Conservation (phyloP, 306 rosid genomes). For the Trifolium pratense region DNA sequence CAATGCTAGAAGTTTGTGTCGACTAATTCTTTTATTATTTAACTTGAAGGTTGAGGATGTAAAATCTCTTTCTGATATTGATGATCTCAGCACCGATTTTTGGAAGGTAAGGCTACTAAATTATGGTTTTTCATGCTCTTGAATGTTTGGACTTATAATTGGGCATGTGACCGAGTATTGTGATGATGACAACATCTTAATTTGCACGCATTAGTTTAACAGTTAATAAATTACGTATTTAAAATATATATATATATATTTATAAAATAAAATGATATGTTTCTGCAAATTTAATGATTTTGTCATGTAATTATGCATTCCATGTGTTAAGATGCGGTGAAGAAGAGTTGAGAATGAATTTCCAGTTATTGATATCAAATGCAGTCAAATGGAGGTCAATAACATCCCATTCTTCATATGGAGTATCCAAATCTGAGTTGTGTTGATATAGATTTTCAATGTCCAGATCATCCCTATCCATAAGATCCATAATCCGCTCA, state of each 20-base stretch:
- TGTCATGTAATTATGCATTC: neutral
- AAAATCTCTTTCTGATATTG: slow-evolving; percentile 52
- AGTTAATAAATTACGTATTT: neutral
- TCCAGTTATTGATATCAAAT: neutral
- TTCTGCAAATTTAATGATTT: neutral
- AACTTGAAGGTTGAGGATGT: slow-evolving; percentile 50
- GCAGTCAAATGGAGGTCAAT: neutral
- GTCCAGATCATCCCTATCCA: neutral
- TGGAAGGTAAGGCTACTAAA: slow-evolving; percentile 44
- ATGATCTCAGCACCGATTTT: slow-evolving; percentile 54
- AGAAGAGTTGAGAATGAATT: neutral
- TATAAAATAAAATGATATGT: neutral
- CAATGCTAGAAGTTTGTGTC: slow-evolving; percentile 10
- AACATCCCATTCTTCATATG: neutral
- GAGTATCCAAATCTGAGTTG: neutral
- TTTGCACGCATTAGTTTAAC: slow-evolving; percentile 13
- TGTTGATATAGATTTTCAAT: neutral
- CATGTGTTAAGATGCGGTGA: neutral
- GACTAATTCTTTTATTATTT: slow-evolving; percentile 8
- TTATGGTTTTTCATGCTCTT: slow-evolving; percentile 1
- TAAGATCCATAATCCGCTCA: neutral
- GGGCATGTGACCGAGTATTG: slow-evolving; percentile 16
- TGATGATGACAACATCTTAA: slow-evolving; percentile 15
- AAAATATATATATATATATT: neutral
- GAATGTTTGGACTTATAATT: slow-evolving; percentile 33